These are phyloP conservation scores for Cryoendolithus antarcticus DNA, from an alignment of 2,329 filamentous ascomycete species.

Conservation along the genomic window DNA sequence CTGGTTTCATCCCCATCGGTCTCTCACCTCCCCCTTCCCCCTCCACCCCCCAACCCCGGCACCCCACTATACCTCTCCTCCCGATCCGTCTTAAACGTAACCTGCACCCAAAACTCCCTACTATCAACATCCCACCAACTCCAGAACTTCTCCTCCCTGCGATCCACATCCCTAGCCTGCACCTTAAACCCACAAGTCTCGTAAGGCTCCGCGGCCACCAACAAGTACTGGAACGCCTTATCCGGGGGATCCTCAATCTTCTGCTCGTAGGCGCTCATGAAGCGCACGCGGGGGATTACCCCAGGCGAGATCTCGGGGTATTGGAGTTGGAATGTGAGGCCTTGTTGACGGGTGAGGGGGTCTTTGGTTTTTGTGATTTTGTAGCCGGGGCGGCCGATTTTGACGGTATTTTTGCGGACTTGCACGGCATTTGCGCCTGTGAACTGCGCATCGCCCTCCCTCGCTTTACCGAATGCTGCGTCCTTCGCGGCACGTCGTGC, in stretches of 20 bases:
- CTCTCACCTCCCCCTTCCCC: conserved; percentile 2
- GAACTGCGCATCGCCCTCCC: conserved; percentile 49
- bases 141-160: conserved; percentile 78
- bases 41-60: conserved; percentile 37
- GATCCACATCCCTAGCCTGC: conserved; percentile 83
- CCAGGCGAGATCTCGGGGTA: conserved; percentile 79
- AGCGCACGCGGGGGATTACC: conserved; percentile 70
- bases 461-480: conserved; percentile 71
- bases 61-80: conserved; percentile 73
- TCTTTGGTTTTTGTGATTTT: conserved; percentile 96
- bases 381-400: conserved; percentile 93
- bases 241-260: conserved; percentile 84
- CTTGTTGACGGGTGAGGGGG: conserved; percentile 75
- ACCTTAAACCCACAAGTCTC: conserved; percentile 96
- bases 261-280: conserved; percentile 97
- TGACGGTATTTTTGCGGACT: conserved; percentile 72
- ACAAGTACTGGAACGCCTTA: conserved; percentile 84
- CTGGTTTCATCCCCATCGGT: no score
- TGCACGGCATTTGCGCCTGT: conserved; percentile 60
- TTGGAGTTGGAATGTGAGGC: conserved; percentile 88
- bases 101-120: conserved; percentile 95
- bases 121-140: conserved; percentile 90
- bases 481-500: conserved; percentile 91
- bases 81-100: conserved; percentile 96
- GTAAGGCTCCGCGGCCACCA: conserved; percentile 93